phyloP scores from a whole-genome alignment of 2,329 filamentous ascomycete genomes.

The Triangularia setosa region DNA sequence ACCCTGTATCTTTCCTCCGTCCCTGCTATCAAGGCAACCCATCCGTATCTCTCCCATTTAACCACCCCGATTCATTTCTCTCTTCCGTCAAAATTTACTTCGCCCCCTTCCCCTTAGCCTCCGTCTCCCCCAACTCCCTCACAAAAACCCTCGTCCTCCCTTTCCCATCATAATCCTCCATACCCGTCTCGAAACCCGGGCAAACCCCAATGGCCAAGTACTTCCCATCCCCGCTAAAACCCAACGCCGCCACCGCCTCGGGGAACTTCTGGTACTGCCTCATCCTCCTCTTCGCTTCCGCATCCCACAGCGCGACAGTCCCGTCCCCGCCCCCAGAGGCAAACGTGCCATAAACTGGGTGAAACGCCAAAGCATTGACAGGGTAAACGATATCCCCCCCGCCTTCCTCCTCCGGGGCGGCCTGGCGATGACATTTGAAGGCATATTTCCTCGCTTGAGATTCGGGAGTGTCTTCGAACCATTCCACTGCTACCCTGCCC shows the following conservation, averaged over 20 bases:
- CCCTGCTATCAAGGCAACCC: no score
- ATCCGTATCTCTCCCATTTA: no score
- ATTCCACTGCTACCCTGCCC: constrained; percentile 92
- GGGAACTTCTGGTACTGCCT: constrained; percentile 83
- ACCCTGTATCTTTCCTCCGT: neutral
- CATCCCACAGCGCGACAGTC: constrained; percentile 91
- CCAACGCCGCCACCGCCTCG: constrained; percentile 71
- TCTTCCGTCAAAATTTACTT: constrained; percentile 45
- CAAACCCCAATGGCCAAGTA: constrained; percentile 77
- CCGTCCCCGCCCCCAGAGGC: constrained; percentile 87
- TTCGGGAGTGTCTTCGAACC: constrained; percentile 87
- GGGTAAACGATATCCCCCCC: constrained; percentile 82
- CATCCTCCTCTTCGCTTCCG: constrained; percentile 82
- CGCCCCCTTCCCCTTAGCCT: constrained; percentile 79
- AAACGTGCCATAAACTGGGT: constrained; percentile 78
- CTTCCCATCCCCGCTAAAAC: constrained; percentile 73
- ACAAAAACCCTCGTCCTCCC: constrained; percentile 76
- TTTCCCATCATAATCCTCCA: constrained; percentile 72
- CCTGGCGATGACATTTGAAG: constrained; percentile 95
- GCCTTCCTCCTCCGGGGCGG: constrained; percentile 55
- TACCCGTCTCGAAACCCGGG: constrained; percentile 82
- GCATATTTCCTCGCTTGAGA: constrained; percentile 93
- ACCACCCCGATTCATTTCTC: no score
- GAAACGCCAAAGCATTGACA: constrained; percentile 85
- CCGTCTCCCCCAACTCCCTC: constrained; percentile 77